These are phyloP conservation scores for Cavenderia fasciculata DNA, from an alignment of 78 protist genomes.

Conservation along the genomic window DNA sequence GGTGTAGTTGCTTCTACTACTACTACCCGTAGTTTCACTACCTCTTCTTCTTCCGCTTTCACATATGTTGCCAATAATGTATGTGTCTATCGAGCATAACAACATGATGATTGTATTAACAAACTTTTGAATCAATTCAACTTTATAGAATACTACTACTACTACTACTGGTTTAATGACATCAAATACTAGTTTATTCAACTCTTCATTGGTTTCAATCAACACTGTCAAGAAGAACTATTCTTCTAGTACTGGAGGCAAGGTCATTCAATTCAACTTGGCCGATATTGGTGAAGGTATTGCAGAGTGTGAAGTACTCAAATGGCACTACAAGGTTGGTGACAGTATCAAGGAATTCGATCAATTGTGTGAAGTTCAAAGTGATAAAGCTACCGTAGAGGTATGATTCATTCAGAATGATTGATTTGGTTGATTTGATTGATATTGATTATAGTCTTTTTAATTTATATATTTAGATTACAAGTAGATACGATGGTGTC, in stretches of 20 bases:
- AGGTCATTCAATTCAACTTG: conserved; percentile 80
- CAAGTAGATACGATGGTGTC: conserved; percentile 87
- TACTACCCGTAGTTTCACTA: too few relatives aligned
- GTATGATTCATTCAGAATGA: conserved; percentile 31
- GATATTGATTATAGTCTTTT: background rate
- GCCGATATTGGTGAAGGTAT: conserved; percentile 98
- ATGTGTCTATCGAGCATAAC: too few relatives aligned
- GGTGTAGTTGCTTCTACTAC: too few relatives aligned
- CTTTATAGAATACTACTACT: too few relatives aligned
- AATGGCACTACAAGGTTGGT: conserved; percentile 91
- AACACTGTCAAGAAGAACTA: too few relatives aligned
- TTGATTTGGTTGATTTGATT: background rate
- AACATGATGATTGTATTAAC: too few relatives aligned
- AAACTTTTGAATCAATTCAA: too few relatives aligned
- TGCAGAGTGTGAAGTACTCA: conserved; percentile 93
- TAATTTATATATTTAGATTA: conserved; percentile 65
- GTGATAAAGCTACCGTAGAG: conserved; percentile 96
- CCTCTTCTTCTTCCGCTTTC: too few relatives aligned
- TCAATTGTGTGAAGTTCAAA: conserved; percentile 92
- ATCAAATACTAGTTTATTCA: too few relatives aligned
- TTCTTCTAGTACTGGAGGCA: background rate
- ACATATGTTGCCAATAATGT: too few relatives aligned
- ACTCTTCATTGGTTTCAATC: too few relatives aligned
- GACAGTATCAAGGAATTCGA: conserved; percentile 91
- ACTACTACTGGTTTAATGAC: too few relatives aligned